phyloP scores from a whole-genome alignment of 1,284 basidiomycete genomes.

The Phenoliferia sp. region DNA sequence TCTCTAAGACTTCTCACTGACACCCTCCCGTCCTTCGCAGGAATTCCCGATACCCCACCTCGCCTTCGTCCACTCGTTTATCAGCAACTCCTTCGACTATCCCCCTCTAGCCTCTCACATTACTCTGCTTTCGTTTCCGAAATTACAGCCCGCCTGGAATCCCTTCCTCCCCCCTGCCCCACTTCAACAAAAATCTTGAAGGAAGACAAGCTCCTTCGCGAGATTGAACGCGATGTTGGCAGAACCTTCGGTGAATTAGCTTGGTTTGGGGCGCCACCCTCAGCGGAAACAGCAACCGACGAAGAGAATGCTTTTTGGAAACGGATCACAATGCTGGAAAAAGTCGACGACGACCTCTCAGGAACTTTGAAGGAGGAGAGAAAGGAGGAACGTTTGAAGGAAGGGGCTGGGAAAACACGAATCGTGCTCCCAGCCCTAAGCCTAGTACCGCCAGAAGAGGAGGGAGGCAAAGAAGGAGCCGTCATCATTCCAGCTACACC shows the following conservation, averaged over 20 bases:
- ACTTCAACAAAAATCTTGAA: not conserved
- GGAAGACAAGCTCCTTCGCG: conserved; percentile 19
- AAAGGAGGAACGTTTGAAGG: too few relatives aligned
- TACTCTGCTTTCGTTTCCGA: conserved; percentile 23
- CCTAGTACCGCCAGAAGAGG: not conserved
- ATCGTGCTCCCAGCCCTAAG: not conserved
- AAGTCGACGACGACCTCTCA: not conserved
- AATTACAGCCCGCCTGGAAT: conserved; percentile 4
- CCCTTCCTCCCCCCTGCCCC: conserved; percentile 3
- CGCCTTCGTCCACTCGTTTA: conserved; percentile 14
- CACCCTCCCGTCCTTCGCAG: conserved; percentile 1
- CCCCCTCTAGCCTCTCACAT: conserved; percentile 1
- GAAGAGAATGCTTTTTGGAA: conserved; percentile 7
- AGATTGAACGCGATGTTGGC: conserved; percentile 28
- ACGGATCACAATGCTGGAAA: conserved; percentile 12
- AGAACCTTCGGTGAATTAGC: conserved; percentile 24
- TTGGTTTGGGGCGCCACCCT: conserved; percentile 16
- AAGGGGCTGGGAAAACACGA: too few relatives aligned
- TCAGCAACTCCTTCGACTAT: conserved; percentile 13
- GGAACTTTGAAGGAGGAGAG: not conserved
- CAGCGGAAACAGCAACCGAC: not conserved
- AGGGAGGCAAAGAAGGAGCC: not conserved
- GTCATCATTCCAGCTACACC: conserved; percentile 3
- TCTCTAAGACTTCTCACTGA: not conserved
- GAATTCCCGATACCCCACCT: conserved; percentile 23